These are phyloP conservation scores for Fusarium globosum DNA, from an alignment of 2,329 filamentous ascomycete genomes.

Conservation along the genomic window DNA sequence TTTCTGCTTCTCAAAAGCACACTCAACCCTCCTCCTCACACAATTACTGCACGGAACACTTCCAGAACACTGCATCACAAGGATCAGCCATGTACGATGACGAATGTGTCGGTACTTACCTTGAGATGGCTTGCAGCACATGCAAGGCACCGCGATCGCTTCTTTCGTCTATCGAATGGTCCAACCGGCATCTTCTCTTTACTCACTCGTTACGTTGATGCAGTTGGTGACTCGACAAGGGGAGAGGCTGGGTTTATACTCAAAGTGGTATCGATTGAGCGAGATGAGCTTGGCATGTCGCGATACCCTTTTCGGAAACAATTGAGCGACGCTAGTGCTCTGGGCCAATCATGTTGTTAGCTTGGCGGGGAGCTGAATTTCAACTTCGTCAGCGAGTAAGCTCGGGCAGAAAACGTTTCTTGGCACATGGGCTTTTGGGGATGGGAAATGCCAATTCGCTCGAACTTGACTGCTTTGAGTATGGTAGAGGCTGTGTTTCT, in stretches of 20 bases:
- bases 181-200: slow-evolving; percentile 44
- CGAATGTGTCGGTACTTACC: slow-evolving; percentile 28
- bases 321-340: slow-evolving; percentile 40
- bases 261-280: slow-evolving; percentile 30
- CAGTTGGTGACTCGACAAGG: background rate
- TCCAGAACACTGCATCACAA: slow-evolving; percentile 48
- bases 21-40: slow-evolving; percentile 38
- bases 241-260: slow-evolving; percentile 21
- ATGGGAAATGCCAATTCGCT: slow-evolving; percentile 1
- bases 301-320: slow-evolving; percentile 32
- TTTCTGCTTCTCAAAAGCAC: slow-evolving; percentile 29
- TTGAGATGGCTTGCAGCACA: slow-evolving; percentile 51
- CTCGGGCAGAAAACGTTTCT: background rate
- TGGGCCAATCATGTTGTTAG: slow-evolving; percentile 5
- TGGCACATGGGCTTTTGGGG: background rate
- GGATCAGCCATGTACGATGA: background rate
- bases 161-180: slow-evolving; percentile 50
- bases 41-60: slow-evolving; percentile 47
- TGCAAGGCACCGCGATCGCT: slow-evolving; percentile 46
- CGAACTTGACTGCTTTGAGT: slow-evolving; percentile 11
- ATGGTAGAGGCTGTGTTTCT: background rate
- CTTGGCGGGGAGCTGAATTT: background rate
- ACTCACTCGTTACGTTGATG: background rate
- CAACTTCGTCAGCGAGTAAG: background rate
- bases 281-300: slow-evolving; percentile 6